Percentiles rank a stretch among this genome's conserved stretches.
Evolutionary conservation across 2,329 filamentous ascomycete genomes (phyloP).

Genomic region (Colletotrichum magnum): DNA sequence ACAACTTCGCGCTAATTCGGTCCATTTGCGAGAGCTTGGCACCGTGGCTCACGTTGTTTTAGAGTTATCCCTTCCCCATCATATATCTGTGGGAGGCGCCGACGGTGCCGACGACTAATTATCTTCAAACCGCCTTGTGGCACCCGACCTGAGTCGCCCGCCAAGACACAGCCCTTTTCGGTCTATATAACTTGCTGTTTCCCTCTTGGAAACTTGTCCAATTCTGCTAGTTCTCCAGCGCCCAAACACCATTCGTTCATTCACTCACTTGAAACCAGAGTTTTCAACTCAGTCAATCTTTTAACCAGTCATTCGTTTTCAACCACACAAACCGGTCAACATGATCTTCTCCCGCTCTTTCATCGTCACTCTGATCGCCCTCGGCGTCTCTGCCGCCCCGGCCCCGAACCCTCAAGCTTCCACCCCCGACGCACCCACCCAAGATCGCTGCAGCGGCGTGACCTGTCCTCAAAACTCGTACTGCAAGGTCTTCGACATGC

Average conservation of each 20-base stretch:
- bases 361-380: conserved; percentile 14
- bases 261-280: background rate
- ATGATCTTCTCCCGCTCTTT: conserved; percentile 25
- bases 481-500: conserved; percentile 35
- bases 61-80: background rate
- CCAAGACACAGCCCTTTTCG: background rate
- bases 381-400: conserved; percentile 13
- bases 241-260: conserved; percentile 1
- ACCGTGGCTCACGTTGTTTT: conserved; percentile 14
- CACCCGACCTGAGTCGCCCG: conserved; percentile 15
- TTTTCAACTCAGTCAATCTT: conserved; percentile 20
- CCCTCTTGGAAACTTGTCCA: background rate
- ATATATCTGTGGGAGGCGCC: background rate
- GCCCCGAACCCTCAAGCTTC: conserved; percentile 21
- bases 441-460: conserved; percentile 28
- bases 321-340: conserved; percentile 11
- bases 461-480: conserved; percentile 24
- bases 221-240: too few species aligned
- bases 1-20: background rate
- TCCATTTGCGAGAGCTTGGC: background rate
- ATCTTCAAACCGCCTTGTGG: conserved; percentile 20
- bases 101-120: conserved; percentile 8
- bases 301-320: conserved; percentile 4
- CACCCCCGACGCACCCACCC: background rate
- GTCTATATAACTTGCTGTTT: conserved; percentile 19